Evolutionary conservation across 768 basidiomycete species (phyloP).

Genomic region (Suillus bovinus): DNA sequence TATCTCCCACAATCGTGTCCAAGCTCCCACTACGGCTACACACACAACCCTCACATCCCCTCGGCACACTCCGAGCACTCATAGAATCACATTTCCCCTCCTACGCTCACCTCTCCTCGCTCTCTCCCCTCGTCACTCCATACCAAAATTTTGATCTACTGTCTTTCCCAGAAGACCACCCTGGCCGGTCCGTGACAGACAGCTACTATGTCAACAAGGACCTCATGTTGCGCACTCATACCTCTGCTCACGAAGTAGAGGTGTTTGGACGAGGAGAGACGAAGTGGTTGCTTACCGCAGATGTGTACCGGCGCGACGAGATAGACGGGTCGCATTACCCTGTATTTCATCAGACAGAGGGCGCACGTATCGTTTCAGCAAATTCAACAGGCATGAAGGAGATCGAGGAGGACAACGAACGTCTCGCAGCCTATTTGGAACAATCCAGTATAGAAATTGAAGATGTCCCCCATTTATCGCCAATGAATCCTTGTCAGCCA

Average conservation of each 20-base stretch:
- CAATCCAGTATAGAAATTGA: constrained; percentile 82
- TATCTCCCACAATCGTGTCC: constrained; percentile 80
- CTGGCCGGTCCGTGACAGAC: constrained; percentile 87
- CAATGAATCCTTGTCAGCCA: constrained; percentile 79
- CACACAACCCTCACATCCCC: constrained; percentile 74
- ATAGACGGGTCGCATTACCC: constrained; percentile 97
- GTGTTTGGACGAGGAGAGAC: constrained; percentile 75
- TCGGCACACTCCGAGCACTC: constrained; percentile 79
- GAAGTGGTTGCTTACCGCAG: constrained; percentile 90
- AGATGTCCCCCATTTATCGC: constrained; percentile 74
- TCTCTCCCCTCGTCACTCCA: constrained; percentile 89
- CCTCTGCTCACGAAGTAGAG: constrained; percentile 97
- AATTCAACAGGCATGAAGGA: constrained; percentile 57
- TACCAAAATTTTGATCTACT: constrained; percentile 96
- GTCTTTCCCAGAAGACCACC: constrained; percentile 91
- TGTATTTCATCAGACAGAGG: constrained; percentile 98
- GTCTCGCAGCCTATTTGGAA: constrained; percentile 58
- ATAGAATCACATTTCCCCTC: constrained; percentile 84
- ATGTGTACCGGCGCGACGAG: constrained; percentile 97
- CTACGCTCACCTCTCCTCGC: constrained; percentile 70
- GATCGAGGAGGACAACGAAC: constrained; percentile 70
- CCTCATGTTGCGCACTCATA: constrained; percentile 95
- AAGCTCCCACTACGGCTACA: constrained; percentile 81
- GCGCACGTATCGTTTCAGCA: constrained; percentile 77
- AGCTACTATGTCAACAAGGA: constrained; percentile 93